phyloP scores from a whole-genome alignment of 2,329 filamentous ascomycete species.

The Sporothrix humicola region DNA sequence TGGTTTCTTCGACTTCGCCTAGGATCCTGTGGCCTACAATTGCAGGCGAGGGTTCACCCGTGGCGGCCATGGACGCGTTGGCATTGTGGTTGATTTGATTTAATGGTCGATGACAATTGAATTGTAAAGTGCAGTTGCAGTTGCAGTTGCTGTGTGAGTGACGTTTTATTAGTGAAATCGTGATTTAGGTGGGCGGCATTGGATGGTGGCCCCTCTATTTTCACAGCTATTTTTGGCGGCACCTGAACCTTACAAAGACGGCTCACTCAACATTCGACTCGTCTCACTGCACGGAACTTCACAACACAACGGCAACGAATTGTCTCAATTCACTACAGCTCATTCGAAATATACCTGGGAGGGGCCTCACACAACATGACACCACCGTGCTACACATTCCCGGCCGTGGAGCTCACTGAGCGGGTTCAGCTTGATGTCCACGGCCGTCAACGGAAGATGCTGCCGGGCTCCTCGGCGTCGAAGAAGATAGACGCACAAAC shows the following conservation, averaged over 20 bases:
- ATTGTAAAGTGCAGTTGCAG: background rate
- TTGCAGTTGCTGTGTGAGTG: background rate
- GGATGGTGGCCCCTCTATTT: conserved; percentile 19
- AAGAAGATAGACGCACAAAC: too few relatives aligned
- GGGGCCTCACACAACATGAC: conserved; percentile 53
- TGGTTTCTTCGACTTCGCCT: conserved; percentile 61
- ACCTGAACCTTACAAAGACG: background rate
- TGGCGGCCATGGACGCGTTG: conserved; percentile 24
- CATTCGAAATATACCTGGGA: background rate
- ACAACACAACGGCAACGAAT: background rate
- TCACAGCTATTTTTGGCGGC: conserved; percentile 4
- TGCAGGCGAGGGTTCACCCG: conserved; percentile 43
- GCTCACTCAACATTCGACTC: background rate
- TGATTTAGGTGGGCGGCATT: background rate
- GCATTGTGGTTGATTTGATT: background rate
- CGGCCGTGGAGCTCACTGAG: conserved; percentile 56
- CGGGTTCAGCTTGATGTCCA: conserved; percentile 56
- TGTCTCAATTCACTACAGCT: too few relatives aligned
- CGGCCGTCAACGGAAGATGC: conserved; percentile 60
- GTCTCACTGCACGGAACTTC: background rate
- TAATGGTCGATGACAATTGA: background rate
- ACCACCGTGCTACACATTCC: conserved; percentile 62
- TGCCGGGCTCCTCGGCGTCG: conserved; percentile 26
- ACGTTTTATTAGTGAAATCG: conserved; percentile 14
- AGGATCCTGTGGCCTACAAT: conserved; percentile 57